Evolutionary conservation across 2,329 filamentous ascomycete species (phyloP).

Genomic region (Colletotrichum musae): DNA sequence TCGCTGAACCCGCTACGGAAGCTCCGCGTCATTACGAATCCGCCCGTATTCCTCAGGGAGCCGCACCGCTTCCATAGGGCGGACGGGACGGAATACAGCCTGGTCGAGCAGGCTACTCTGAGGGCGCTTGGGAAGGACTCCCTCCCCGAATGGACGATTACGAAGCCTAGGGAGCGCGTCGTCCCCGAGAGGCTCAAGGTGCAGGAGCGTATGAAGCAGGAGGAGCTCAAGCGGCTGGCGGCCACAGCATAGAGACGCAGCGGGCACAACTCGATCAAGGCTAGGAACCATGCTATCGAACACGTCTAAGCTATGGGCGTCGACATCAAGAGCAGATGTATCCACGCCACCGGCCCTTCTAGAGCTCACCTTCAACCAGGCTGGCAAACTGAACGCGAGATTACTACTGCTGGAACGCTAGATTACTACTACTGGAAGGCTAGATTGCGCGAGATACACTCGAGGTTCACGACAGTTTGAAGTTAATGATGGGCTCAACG

Average conservation of each 20-base stretch:
- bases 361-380: too few species aligned
- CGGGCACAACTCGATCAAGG: not conserved
- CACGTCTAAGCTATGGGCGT: too few species aligned
- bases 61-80: constrained; percentile 67
- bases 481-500: too few species aligned
- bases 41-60: constrained; percentile 62
- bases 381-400: too few species aligned
- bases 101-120: constrained; percentile 70
- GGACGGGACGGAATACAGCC: constrained; percentile 61
- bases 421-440: too few species aligned
- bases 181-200: constrained; percentile 55
- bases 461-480: too few species aligned
- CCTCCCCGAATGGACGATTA: constrained; percentile 67
- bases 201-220: constrained; percentile 47
- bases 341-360: too few species aligned
- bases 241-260: constrained; percentile 15
- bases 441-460: too few species aligned
- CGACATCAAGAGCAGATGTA: too few species aligned
- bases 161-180: constrained; percentile 62
- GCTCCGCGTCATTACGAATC: constrained; percentile 47
- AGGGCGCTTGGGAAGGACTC: constrained; percentile 61
- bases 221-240: constrained; percentile 58
- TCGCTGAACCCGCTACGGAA: constrained; percentile 50
- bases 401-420: too few species aligned
- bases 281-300: too few species aligned